These are phyloP conservation scores for Gossypium mustelinum DNA, from an alignment of 345 rosid genomes.

Conservation along the genomic window DNA sequence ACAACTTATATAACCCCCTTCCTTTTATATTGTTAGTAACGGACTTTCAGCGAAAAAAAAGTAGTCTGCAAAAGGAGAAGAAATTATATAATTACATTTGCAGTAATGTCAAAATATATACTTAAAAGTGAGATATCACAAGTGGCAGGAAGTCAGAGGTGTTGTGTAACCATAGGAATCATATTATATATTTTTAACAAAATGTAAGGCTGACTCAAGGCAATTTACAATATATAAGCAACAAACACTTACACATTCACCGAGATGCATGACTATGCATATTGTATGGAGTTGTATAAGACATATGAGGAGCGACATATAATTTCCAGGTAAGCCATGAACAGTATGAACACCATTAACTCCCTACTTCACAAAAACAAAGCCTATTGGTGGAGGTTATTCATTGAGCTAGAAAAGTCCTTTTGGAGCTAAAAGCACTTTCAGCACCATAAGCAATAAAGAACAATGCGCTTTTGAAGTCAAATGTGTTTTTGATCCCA, in stretches of 20 bases:
- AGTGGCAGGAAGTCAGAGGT: background rate
- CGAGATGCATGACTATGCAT: no score
- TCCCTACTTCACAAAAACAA: background rate
- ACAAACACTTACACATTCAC: background rate
- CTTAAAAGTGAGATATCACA: background rate
- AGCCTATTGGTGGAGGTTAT: background rate
- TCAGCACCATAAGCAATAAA: no score
- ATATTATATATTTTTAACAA: background rate
- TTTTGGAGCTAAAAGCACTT: no score
- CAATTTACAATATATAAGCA: background rate
- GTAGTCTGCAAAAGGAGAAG: background rate
- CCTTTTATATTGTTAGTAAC: background rate
- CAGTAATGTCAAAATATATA: background rate
- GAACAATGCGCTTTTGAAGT: no score
- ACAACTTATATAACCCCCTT: background rate
- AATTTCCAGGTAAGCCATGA: no score
- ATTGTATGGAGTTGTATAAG: no score
- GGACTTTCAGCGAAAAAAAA: background rate
- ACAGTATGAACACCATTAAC: background rate
- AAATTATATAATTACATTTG: background rate
- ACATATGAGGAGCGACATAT: no score
- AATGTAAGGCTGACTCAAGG: background rate
- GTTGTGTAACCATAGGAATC: background rate
- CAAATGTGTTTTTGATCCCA: no score
- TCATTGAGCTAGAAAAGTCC: no score